Base-by-base conservation (phyloP, 148 eudicot species). In the Nyssa sinensis region DNA sequence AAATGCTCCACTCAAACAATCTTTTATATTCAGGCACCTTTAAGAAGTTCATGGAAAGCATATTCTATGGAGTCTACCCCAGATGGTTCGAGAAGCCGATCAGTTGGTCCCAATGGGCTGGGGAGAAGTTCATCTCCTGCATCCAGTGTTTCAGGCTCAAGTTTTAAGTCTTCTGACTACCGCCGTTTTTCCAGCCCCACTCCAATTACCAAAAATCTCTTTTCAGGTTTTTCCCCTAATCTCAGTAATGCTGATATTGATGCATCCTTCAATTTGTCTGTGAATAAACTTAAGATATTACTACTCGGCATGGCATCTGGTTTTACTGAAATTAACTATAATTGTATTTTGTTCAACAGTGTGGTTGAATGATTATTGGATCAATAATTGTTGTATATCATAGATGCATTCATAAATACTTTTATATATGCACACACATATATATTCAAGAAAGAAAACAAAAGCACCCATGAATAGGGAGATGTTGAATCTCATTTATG, bases 111-210 rank as follows among this genome's bases (percentile, higher is more conserved):
- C 71, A 80, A 80, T 66, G 84, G 84, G 13, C 27, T 44, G 19
- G 66, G 75, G 27, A 73, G 79, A 75, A 81, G 83, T 62, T 34
- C 49, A 21, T 84, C 88, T 75, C 84, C 83, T 24, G 73, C 72
- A 72, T 79, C 75, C 21, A 39, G 64, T 66, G 70, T 66, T 69
- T 60, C 69, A 19, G 74, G 51, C 64, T 71, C 69, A 27, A 70
- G 55, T 30, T 63, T 47, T 10, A 62, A 31, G 68, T 62, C 71
- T 66, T 71, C 68, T 23, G 68, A 71, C 41, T 55, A 51, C 51
- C 74, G 74, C 41, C 68, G 76, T 29, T 72, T 74, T 80, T 81
- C 88, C 5, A 84, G 83, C 75, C 81, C 86, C 59, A 25, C 77
- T 60, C 76, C 75, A 49, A 57, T 72, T 23, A 66, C 77, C 49